Evolutionary conservation across 805 yeast genomes (phyloP).

Genomic region (Wickerhamomyces xylosicus): DNA sequence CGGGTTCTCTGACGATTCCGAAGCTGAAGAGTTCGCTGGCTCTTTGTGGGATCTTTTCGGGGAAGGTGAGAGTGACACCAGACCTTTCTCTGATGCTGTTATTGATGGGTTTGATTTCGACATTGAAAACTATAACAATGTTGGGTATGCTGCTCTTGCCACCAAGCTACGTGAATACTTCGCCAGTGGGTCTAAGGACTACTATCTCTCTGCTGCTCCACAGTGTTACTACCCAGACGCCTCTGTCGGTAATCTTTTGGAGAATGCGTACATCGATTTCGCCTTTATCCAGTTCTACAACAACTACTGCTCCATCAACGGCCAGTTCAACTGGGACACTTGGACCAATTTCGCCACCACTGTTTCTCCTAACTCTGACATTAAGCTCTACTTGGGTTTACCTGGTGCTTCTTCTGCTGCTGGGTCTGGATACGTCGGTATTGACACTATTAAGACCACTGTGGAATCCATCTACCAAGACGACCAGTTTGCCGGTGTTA

Average conservation of each 20-base stretch:
- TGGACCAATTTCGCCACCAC: conserved; percentile 59
- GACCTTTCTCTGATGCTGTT: conserved; percentile 59
- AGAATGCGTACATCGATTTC: conserved; percentile 58
- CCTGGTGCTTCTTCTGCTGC: conserved; percentile 57
- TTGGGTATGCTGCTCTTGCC: conserved; percentile 62
- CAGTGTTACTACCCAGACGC: conserved; percentile 87
- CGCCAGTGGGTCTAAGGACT: conserved; percentile 44
- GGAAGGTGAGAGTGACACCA: conserved; percentile 44
- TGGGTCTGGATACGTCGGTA: conserved; percentile 47
- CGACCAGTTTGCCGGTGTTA: conserved; percentile 75
- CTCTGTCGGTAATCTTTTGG: conserved; percentile 46
- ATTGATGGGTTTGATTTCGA: conserved; percentile 94
- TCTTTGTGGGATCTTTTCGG: conserved; percentile 57
- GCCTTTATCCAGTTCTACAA: conserved; percentile 86
- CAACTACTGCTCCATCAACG: conserved; percentile 57
- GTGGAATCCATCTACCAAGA: conserved; percentile 67
- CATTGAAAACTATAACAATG: conserved; percentile 53
- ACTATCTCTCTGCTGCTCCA: conserved; percentile 83
- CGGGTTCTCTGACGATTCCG: conserved; percentile 76
- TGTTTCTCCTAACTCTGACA: conserved; percentile 54
- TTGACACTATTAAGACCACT: conserved; percentile 27
- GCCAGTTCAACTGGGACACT: conserved; percentile 55
- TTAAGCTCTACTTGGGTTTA: conserved; percentile 64
- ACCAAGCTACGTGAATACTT: conserved; percentile 40
- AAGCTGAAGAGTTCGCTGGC: conserved; percentile 55